Conservation (phyloP, 345 rosid species). For the Punica granatum region DNA sequence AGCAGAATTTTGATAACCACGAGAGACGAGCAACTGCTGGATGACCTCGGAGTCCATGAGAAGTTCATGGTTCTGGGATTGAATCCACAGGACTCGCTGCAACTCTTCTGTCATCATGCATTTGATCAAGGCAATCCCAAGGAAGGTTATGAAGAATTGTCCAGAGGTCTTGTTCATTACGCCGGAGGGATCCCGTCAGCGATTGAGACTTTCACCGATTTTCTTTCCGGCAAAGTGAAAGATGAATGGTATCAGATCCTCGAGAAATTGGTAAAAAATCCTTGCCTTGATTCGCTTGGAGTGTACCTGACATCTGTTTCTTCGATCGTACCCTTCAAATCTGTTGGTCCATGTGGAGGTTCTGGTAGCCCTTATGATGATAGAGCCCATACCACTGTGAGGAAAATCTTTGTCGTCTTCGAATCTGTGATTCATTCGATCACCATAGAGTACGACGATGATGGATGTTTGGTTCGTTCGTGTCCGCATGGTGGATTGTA, state of each 20-base stretch:
- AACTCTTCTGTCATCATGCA: conserved; percentile 1
- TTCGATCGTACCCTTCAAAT: not conserved
- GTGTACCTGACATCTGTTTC: not conserved
- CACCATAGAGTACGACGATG: not conserved
- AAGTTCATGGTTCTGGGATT: not conserved
- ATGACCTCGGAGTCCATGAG: not conserved
- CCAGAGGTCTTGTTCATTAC: not conserved
- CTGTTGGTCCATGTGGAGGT: conserved; percentile 1
- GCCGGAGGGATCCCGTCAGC: not conserved
- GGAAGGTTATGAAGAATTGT: conserved; percentile 2
- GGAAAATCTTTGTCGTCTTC: not conserved
- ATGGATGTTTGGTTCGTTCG: not conserved
- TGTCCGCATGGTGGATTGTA: not conserved
- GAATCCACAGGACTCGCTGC: not conserved
- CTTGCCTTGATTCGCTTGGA: not conserved
- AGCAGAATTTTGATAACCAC: not conserved
- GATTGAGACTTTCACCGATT: not conserved
- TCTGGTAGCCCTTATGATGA: not conserved
- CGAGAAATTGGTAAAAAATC: conserved; percentile 4
- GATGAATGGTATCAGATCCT: not conserved
- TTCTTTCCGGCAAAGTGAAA: not conserved
- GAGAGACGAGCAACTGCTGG: not conserved
- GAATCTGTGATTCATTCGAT: not conserved
- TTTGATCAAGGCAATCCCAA: not conserved
- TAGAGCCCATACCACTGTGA: not conserved